Evolutionary conservation across 2,329 filamentous ascomycete genomes (phyloP).

Genomic region (Neonectria sp.): DNA sequence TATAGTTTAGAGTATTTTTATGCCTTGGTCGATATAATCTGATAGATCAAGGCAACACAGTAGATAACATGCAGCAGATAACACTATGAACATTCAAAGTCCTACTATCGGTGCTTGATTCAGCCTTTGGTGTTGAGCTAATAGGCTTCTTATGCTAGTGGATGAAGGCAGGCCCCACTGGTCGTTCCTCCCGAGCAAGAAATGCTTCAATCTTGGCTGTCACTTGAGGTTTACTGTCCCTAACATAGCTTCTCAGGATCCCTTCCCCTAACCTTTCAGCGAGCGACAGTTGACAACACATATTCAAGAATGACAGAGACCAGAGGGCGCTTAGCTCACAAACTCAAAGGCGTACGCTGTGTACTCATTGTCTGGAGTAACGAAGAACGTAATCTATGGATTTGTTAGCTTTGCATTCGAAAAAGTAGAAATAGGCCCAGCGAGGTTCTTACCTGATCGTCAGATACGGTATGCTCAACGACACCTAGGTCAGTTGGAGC

Average conservation of each 20-base stretch:
- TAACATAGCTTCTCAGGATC: background rate
- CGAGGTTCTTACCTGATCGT: background rate
- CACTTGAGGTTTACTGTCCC: background rate
- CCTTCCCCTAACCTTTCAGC: background rate
- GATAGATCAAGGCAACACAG: too few species aligned
- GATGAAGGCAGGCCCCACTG: background rate
- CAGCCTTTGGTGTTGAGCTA: background rate
- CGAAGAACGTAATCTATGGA: constrained; percentile 6
- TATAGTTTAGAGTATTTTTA: too few species aligned
- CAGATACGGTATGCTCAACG: background rate
- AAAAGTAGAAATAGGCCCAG: background rate
- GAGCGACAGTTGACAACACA: background rate
- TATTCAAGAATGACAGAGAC: background rate
- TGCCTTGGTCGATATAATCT: too few species aligned
- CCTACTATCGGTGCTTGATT: too few species aligned
- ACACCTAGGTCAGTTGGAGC: constrained; percentile 7
- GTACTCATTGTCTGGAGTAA: constrained; percentile 10
- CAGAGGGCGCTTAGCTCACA: constrained; percentile 1
- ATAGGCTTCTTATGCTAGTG: background rate
- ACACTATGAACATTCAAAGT: too few species aligned
- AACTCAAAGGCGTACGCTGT: constrained; percentile 11
- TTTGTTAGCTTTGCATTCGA: background rate
- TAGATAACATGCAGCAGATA: too few species aligned
- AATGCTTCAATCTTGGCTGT: background rate
- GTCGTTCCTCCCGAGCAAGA: background rate